Percentiles rank a stretch among this genome's conserved stretches.
phyloP scores from a whole-genome alignment of 2,329 filamentous ascomycete genomes.

The Alternaria longipes region DNA sequence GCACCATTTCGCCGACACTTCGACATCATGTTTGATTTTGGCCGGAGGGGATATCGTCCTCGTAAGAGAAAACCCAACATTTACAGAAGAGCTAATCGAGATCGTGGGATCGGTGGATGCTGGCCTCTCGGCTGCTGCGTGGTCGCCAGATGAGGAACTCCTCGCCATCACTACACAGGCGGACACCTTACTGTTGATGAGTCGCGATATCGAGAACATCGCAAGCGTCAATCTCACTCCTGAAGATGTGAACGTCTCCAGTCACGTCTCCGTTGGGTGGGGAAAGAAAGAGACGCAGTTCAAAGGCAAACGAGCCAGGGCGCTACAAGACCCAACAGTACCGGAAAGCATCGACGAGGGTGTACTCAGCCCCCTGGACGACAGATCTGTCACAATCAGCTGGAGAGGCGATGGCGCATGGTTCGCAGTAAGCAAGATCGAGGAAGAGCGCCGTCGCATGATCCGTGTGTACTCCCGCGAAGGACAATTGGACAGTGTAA shows the following conservation, averaged over 20 bases:
- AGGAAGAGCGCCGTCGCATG: constrained; percentile 73
- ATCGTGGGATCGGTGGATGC: constrained; percentile 95
- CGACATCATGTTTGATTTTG: constrained; percentile 81
- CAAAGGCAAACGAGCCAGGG: constrained; percentile 86
- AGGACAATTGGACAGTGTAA: constrained; percentile 89
- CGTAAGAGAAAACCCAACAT: constrained; percentile 74
- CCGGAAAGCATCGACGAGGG: constrained; percentile 92
- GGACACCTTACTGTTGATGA: constrained; percentile 89
- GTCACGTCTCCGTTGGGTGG: constrained; percentile 96
- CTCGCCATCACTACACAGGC: constrained; percentile 83
- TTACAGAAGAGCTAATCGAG: constrained; percentile 82
- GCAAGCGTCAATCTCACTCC: constrained; percentile 75
- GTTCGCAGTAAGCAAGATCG: constrained; percentile 84
- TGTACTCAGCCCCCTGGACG: constrained; percentile 75
- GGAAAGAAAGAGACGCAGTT: constrained; percentile 99
- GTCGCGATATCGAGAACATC: constrained; percentile 84
- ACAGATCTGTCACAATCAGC: constrained; percentile 75
- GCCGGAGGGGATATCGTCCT: constrained; percentile 91
- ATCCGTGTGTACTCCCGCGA: constrained; percentile 92
- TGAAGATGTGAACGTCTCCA: constrained; percentile 86
- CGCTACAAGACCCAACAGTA: constrained; percentile 90
- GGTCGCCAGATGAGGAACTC: constrained; percentile 95
- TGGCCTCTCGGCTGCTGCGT: constrained; percentile 86
- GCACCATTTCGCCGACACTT: constrained; percentile 84
- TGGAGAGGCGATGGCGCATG: constrained; percentile 96